Conservation (phyloP, 352 stramenopile genomes). For the Phytophthora ramorum region DNA sequence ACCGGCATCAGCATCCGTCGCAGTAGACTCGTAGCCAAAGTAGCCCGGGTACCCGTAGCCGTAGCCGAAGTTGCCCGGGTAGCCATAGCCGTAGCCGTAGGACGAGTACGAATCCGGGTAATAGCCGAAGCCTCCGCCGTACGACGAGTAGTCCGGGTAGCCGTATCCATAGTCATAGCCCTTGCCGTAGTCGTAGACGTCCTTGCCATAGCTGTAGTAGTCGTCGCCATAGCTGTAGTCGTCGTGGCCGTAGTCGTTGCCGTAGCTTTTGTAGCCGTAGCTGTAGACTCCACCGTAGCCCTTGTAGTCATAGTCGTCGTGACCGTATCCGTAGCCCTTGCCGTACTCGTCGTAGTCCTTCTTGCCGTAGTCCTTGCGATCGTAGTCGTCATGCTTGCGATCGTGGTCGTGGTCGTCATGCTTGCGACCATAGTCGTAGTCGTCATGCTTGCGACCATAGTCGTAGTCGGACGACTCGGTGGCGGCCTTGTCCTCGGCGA, state of each 20-base stretch:
- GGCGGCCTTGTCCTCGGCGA: constrained; percentile 19
- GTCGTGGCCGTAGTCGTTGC: neutral
- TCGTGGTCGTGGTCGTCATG: neutral
- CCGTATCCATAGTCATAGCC: neutral
- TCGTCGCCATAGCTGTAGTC: constrained; percentile 2
- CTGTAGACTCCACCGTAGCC: neutral
- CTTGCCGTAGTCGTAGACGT: constrained; percentile 1
- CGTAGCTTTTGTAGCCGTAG: constrained; percentile 15
- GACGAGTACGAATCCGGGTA: constrained; percentile 14
- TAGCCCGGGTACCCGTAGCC: constrained; percentile 11
- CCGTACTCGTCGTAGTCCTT: constrained; percentile 1
- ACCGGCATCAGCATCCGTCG: neutral
- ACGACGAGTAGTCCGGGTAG: constrained; percentile 14
- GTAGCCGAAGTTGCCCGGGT: constrained; percentile 7
- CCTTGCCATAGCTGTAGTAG: neutral
- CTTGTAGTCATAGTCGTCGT: constrained; percentile 5
- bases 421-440: neutral
- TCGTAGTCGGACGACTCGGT: constrained; percentile 19
- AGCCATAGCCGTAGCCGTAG: constrained; percentile 9
- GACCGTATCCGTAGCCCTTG: neutral
- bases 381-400: neutral
- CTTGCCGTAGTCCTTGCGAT: neutral
- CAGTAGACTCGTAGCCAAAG: constrained; percentile 10
- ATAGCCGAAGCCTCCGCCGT: constrained; percentile 6
- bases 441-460: too few relatives aligned